A percentile compares a stretch with the other conserved stretches of the same genome.
phyloP scores from a whole-genome alignment of 2,329 filamentous ascomycete species.

The Colletotrichum sp. region DNA sequence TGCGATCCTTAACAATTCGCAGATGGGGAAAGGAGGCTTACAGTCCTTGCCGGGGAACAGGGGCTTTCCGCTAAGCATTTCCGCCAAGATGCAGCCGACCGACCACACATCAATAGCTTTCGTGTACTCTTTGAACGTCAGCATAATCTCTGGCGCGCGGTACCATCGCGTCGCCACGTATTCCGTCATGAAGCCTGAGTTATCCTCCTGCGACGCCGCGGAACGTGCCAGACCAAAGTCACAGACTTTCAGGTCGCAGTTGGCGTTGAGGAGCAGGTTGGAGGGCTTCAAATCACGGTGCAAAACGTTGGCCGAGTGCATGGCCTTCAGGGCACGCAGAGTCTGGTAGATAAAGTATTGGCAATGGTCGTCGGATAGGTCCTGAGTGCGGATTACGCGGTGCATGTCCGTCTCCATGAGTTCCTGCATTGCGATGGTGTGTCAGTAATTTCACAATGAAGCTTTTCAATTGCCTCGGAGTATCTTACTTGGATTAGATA shows the following conservation, averaged over 20 bases:
- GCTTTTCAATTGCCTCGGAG: neutral
- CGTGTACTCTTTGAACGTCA: slow-evolving; percentile 99
- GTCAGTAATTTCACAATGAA: slow-evolving; percentile 21
- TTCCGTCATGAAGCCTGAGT: slow-evolving; percentile 99
- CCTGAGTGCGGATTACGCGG: slow-evolving; percentile 96
- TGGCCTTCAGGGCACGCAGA: slow-evolving; percentile 94
- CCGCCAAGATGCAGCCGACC: slow-evolving; percentile 95
- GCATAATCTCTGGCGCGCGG: slow-evolving; percentile 98
- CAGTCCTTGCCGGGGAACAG: slow-evolving; percentile 98
- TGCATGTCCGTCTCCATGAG: slow-evolving; percentile 99
- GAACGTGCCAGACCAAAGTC: slow-evolving; percentile 97
- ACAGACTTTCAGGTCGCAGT: slow-evolving; percentile 98
- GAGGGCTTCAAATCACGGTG: slow-evolving; percentile 98
- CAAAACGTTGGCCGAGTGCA: slow-evolving; percentile 98
- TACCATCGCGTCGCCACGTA: slow-evolving; percentile 99
- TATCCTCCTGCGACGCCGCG: slow-evolving; percentile 96
- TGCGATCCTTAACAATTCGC: neutral
- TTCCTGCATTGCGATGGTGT: slow-evolving; percentile 60
- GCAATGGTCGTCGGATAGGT: slow-evolving; percentile 98
- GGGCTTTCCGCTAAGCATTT: slow-evolving; percentile 99
- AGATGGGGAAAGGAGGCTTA: slow-evolving; percentile 48
- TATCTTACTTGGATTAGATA: slow-evolving; percentile 90
- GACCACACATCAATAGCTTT: slow-evolving; percentile 99
- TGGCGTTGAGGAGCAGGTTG: slow-evolving; percentile 95
- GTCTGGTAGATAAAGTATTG: slow-evolving; percentile 99